Evolutionary conservation across 1,284 basidiomycete species (phyloP), one percentile per base, ranked within the genome.

Genomic region (Naganishia sp.): DNA sequence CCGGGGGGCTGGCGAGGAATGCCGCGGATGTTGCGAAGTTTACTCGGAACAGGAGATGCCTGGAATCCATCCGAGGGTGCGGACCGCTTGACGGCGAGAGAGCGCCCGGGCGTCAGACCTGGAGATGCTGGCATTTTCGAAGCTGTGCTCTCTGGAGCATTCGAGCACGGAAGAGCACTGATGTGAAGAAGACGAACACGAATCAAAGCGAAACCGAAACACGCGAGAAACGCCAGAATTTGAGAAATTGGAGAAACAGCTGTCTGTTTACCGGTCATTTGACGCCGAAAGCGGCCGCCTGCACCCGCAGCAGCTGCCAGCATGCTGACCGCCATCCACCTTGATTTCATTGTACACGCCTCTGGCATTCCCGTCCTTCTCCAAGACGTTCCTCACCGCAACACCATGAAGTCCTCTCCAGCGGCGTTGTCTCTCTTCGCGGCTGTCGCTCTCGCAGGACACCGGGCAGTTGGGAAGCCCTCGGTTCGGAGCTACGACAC

Each of bases 391-490:
- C 17, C 9, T 23, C 17, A 15, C 53, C 17, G 11, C 39, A 42
- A 9, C 52, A 35, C 15, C 41, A 65, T 50, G 47, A 65, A 49
- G 45, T 35, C 45, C n/a, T 42, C 35, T 35, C 42, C 54, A 3
- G 28, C 39, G 15, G 23, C n/a, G 18, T 46, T 50, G 17, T 76
- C 90, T 60, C 79, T 92, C 55, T 72, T 86, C 39, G 82, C 88
- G 73, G 88, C 88, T 60, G 84, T 87, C 72, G 91, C 68, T 86
- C 88, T 74, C 88, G 90, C 68, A 81, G 82, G 72, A 81, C 90
- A 28, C 85, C 89, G 23, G 81, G 82, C 63, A 84, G 87, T 65
- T 51, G 82, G 85, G 75, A 82, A 83, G 71, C 71, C 71, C 9
- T 47, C 68, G 2, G 49, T 63, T n/a, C 66, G 75, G 7, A 60